Evolutionary conservation across 495 filamentous ascomycete species (phyloP), one percentile per base, ranked within the genome.

Genomic region (Cenococcum geophilum): DNA sequence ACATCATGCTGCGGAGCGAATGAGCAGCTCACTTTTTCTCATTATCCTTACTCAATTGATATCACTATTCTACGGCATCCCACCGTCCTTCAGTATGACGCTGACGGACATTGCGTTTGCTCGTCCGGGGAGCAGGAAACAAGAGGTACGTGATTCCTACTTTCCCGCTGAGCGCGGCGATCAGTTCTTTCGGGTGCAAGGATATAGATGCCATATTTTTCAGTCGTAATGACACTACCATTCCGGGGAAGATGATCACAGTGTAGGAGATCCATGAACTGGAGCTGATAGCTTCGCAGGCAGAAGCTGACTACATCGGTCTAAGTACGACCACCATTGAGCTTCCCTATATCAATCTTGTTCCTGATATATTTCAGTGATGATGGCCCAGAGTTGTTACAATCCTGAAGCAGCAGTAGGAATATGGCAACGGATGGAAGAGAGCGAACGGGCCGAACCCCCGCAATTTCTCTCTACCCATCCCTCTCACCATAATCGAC

Each of bases 401-500:
- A 80, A 95, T 63, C 92, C 92, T 0, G 71, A 77, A 18, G 86
- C 84, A 43, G 91, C 92, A 2, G 77, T 87, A 10, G 75, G 67
- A 22, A 75, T 96, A 71, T 97, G 92, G 92, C 68, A 75, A 63
- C 76, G 87, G 18, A 93, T 96, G 89, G 82, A 88, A 55, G 71
- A 79, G 57, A 75, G 74, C n/a, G 73, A 84, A 50, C 72, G 84
- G 67, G 65, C 67, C 37, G 74, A 77, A 49, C 78, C 82, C 22
- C 90, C 89, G 1, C 86, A 93, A 70, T 89, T 91, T 73, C 72
- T 95, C 70, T 91, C 87, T 27, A 96, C 92, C 20, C 92, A 96
- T 78, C 91, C 92, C 35, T 83, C 86, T 82, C 84, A 83, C 60
- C 78, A 79, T 43, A 89, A 83, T 64, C 80, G 91, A 36, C 82